Base-by-base conservation (phyloP, 331 rosid genomes). In the Phaseolus coccineus region DNA sequence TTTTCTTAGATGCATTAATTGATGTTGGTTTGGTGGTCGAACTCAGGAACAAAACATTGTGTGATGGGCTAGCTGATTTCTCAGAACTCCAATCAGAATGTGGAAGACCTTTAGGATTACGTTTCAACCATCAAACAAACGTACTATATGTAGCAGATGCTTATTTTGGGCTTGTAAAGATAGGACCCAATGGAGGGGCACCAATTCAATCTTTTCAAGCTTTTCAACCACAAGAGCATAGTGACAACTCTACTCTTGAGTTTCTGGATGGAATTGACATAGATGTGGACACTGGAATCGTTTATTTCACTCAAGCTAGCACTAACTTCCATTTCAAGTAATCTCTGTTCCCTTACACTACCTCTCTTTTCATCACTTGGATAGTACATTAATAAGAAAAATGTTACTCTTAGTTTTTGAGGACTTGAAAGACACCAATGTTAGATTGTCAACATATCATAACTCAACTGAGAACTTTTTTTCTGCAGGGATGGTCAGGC, bases 61-160 rank as follows among this genome's bases (percentile, higher is more conserved):
- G 87, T 37, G 85, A 83, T 72, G 89, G 89, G 19, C 78, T 86
- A n/a, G 44, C 83, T 65, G 89, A 83, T 39, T 86, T 86, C 79
- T 80, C 89, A 46, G 14, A 78, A 24, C 10, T 71, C 6, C 89
- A 86, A 76, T 73, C 68, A 51, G 61, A 56, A 27, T 86, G 93
- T 81, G 93, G 93, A 31, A 83, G 91, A 69, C 91, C 93, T 8
- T 66, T 85, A 50, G 89, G 91, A 42, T 24, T 89, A 69, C 66
- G 69, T 22, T 89, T 89, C 83, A 53, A 85, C 62, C 42, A 79
- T 27, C 58, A 25, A 14, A 79, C 85, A 56, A 74, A 81, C 0
- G 83, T 79, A 4, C 7, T 87, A 3, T 89, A 69, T 39, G 77
- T 71, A 37, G 88, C 86, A 0, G 89, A 85, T 85, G 88, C 93